Conservation (phyloP, 2,329 filamentous ascomycete genomes). For the Polychaeton citri region DNA sequence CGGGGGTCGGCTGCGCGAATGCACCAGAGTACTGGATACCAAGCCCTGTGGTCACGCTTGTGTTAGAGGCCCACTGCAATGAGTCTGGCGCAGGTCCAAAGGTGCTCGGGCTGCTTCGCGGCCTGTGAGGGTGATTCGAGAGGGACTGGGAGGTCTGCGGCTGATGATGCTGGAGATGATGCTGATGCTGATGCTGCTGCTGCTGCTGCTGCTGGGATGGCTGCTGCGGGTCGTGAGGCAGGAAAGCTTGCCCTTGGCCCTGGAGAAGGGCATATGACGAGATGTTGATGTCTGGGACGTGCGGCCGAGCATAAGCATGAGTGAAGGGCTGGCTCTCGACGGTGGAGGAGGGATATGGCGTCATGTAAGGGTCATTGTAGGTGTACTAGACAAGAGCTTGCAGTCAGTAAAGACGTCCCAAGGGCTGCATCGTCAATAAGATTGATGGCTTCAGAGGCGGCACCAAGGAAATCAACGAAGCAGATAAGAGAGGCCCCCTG, state of each 20-base stretch:
- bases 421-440: neutral
- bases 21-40: constrained; percentile 26
- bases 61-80: constrained; percentile 22
- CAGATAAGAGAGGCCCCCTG: neutral
- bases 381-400: constrained; percentile 10
- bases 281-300: constrained; percentile 13
- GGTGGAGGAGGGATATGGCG: constrained; percentile 21
- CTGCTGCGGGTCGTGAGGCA: neutral
- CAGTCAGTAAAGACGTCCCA: neutral
- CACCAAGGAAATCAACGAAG: neutral
- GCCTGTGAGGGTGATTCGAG: constrained; percentile 19
- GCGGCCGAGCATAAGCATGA: constrained; percentile 10
- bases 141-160: constrained; percentile 1
- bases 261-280: neutral
- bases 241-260: constrained; percentile 1
- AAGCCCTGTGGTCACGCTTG: constrained; percentile 20
- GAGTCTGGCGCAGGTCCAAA: constrained; percentile 26
- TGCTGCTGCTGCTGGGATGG: neutral
- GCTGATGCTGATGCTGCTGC: neutral
- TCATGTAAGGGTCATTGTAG: constrained; percentile 20
- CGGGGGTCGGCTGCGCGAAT: constrained; percentile 14
- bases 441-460: neutral
- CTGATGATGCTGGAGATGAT: constrained; percentile 1
- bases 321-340: constrained; percentile 18
- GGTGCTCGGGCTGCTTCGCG: constrained; percentile 31